These are phyloP conservation scores for Daedaleopsis nitida DNA, from an alignment of 768 basidiomycete species.

Conservation along the genomic window DNA sequence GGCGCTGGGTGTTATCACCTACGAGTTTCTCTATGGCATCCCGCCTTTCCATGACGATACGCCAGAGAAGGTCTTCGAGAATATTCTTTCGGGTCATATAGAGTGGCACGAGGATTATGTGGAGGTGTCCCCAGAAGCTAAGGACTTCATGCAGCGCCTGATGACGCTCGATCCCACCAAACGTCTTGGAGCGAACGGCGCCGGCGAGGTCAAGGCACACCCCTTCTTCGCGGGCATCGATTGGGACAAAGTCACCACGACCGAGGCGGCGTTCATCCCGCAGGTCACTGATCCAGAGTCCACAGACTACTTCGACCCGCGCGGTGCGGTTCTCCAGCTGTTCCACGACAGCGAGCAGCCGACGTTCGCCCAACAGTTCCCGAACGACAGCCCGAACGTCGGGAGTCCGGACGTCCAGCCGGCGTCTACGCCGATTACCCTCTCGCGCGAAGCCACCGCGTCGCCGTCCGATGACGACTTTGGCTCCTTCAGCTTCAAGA, in stretches of 20 bases:
- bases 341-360: slow-evolving; percentile 87
- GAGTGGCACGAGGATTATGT: slow-evolving; percentile 97
- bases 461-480: slow-evolving; percentile 85
- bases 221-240: slow-evolving; percentile 89
- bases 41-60: slow-evolving; percentile 98
- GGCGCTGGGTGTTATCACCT: slow-evolving; percentile 97
- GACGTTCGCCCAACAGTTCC: slow-evolving; percentile 53
- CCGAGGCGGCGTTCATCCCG: slow-evolving; percentile 94
- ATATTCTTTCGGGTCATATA: slow-evolving; percentile 91
- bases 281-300: slow-evolving; percentile 95
- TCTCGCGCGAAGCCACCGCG: slow-evolving; percentile 41
- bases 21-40: slow-evolving; percentile 95
- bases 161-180: slow-evolving; percentile 77
- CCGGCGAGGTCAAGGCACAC: slow-evolving; percentile 91
- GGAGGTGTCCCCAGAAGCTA: slow-evolving; percentile 81
- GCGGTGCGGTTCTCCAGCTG: slow-evolving; percentile 86
- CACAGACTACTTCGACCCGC: slow-evolving; percentile 99
- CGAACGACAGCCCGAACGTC: slow-evolving; percentile 44
- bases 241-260: slow-evolving; percentile 88
- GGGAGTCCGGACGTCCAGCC: slow-evolving; percentile 29
- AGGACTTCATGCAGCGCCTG: slow-evolving; percentile 87
- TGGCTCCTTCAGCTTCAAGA: slow-evolving; percentile 98
- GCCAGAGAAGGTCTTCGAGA: slow-evolving; percentile 97
- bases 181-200: slow-evolving; percentile 84
- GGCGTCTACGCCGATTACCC: slow-evolving; percentile 36